Evolutionary conservation across 2,329 filamentous ascomycete genomes (phyloP).

Genomic region (Huntiella moniliformis): DNA sequence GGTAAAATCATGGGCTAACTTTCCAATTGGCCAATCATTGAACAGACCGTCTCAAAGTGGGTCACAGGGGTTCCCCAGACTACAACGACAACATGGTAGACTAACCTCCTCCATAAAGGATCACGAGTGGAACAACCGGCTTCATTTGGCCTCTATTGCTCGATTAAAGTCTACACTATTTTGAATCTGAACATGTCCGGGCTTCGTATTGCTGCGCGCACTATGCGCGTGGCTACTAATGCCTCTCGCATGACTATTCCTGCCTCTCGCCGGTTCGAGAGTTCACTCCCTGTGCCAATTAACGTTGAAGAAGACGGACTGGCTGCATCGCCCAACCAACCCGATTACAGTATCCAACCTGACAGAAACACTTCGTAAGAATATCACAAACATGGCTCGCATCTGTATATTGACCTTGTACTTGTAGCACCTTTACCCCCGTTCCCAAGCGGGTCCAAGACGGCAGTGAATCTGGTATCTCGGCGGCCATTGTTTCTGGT

Average conservation of each 20-base stretch:
- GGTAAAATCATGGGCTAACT: conserved; percentile 22
- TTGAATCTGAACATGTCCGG: conserved; percentile 2
- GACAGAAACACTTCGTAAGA: conserved; percentile 81
- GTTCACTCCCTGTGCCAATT: conserved; percentile 25
- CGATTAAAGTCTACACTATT: not conserved
- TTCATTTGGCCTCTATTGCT: not conserved
- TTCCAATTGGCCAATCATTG: conserved; percentile 26
- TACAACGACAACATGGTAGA: not conserved
- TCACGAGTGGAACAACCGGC: conserved; percentile 1
- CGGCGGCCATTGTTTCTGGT: conserved; percentile 75
- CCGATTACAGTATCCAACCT: conserved; percentile 61
- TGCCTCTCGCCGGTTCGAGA: conserved; percentile 31
- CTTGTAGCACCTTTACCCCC: conserved; percentile 62
- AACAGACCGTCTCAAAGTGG: not conserved
- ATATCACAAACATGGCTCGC: not conserved
- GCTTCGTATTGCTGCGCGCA: conserved; percentile 1
- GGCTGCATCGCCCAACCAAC: conserved; percentile 38
- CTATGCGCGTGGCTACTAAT: not conserved
- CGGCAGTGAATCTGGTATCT: conserved; percentile 64
- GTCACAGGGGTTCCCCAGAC: not conserved
- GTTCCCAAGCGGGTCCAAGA: conserved; percentile 80
- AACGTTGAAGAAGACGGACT: conserved; percentile 21
- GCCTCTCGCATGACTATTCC: conserved; percentile 22
- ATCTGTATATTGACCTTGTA: not conserved
- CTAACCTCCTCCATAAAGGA: conserved; percentile 4